Conservation (phyloP, 2,329 filamentous ascomycete species). For the Xylaria hypoxylon region DNA sequence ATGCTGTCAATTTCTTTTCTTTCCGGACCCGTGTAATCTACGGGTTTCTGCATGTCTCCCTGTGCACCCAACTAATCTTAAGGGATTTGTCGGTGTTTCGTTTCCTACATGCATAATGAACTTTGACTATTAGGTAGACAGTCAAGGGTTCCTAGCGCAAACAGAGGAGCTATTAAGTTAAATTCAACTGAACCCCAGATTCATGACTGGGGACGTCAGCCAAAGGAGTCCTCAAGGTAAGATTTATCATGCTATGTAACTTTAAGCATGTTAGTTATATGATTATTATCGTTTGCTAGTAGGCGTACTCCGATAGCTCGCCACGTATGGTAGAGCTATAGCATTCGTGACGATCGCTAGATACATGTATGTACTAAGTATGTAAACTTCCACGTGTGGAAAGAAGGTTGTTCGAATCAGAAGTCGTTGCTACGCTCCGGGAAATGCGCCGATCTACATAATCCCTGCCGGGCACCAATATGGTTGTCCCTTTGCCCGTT, state of each 20-base stretch:
- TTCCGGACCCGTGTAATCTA: conserved; percentile 10
- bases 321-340: background rate
- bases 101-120: background rate
- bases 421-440: conserved; percentile 45
- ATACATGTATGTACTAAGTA: no score
- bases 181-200: background rate
- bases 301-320: background rate
- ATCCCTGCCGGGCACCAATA: conserved; percentile 44
- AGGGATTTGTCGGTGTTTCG: background rate
- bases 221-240: background rate
- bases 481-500: conserved; percentile 27
- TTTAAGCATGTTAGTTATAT: background rate
- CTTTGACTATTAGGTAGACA: background rate
- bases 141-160: background rate
- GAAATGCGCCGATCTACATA: conserved; percentile 51
- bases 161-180: background rate
- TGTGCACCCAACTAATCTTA: conserved; percentile 34
- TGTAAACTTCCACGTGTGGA: conserved; percentile 42
- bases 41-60: conserved; percentile 22
- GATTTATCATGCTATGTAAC: background rate
- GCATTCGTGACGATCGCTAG: no score
- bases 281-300: background rate
- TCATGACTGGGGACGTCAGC: background rate
- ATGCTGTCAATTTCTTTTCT: background rate
- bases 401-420: conserved; percentile 44